Evolutionary conservation across 371 early-diverging fungal genomes (phyloP).

Genomic region (Mucor piriformis): DNA sequence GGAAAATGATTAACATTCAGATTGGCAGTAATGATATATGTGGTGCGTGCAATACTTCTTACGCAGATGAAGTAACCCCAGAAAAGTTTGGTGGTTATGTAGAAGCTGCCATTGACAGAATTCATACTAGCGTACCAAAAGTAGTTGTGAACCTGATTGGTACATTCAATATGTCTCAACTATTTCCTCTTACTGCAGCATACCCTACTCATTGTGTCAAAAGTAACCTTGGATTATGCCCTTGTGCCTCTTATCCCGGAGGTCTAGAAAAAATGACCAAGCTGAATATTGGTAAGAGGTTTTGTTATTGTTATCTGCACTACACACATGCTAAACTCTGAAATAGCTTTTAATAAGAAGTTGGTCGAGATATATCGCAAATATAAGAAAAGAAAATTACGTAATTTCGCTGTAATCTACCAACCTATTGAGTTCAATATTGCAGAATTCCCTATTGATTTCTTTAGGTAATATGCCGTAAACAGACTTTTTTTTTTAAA

Average conservation of each 20-base stretch:
- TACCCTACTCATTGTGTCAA: constrained; percentile 16
- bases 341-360: constrained; percentile 22
- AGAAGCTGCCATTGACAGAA: constrained; percentile 22
- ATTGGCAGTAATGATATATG: constrained; percentile 45
- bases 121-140: constrained; percentile 21
- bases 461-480: constrained; percentile 20
- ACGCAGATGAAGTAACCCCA: constrained; percentile 15
- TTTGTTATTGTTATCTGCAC: too few species aligned
- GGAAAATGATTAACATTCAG: constrained; percentile 51
- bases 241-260: constrained; percentile 15
- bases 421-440: constrained; percentile 22
- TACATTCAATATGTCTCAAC: constrained; percentile 25
- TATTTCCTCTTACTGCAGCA: constrained; percentile 21
- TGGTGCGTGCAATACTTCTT: constrained; percentile 6
- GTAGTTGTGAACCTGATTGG: constrained; percentile 31
- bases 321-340: neutral
- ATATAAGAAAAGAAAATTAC: constrained; percentile 18
- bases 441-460: constrained; percentile 24
- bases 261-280: constrained; percentile 22
- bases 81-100: constrained; percentile 27
- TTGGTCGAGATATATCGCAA: constrained; percentile 21
- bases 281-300: constrained; percentile 16
- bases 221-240: neutral
- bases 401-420: constrained; percentile 29
- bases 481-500: neutral